phyloP scores from a whole-genome alignment of 305 asterid genomes.

The Fraxinus latifolia region DNA sequence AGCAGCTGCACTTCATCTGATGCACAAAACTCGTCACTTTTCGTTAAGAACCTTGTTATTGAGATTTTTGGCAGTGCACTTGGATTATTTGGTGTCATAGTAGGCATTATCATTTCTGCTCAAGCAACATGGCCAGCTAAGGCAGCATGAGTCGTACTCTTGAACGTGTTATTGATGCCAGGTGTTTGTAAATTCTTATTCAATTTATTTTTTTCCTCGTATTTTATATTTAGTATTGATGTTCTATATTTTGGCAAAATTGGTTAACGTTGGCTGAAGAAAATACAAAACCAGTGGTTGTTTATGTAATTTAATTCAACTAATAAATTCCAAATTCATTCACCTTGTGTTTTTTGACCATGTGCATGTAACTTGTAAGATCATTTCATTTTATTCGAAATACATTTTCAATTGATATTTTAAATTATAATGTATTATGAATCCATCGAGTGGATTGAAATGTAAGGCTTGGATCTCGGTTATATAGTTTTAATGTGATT shows the following conservation, averaged over 20 bases:
- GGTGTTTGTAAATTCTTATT: constrained; percentile 12
- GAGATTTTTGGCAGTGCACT: constrained; percentile 28
- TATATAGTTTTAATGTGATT: not conserved
- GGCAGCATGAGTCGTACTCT: not conserved
- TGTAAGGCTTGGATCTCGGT: not conserved
- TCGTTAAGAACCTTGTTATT: constrained; percentile 41
- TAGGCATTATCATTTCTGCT: constrained; percentile 63
- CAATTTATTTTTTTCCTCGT: not conserved
- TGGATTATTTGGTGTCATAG: constrained; percentile 62
- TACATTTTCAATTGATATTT: no score
- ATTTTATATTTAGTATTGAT: not conserved
- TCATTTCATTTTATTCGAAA: not conserved
- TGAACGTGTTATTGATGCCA: not conserved
- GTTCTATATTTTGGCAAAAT: constrained; percentile 1
- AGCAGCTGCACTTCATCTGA: constrained; percentile 58
- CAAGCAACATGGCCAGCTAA: constrained; percentile 60
- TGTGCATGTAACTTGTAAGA: not conserved
- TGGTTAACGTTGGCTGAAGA: constrained; percentile 9
- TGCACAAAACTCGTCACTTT: constrained; percentile 53
- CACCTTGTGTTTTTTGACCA: not conserved
- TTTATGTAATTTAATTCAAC: constrained; percentile 21
- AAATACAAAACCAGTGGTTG: not conserved
- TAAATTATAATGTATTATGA: no score
- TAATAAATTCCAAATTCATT: not conserved
- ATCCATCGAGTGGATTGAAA: no score